These are phyloP conservation scores for Aspergillus unguis DNA, from an alignment of 2,329 filamentous ascomycete genomes.

Conservation along the genomic window DNA sequence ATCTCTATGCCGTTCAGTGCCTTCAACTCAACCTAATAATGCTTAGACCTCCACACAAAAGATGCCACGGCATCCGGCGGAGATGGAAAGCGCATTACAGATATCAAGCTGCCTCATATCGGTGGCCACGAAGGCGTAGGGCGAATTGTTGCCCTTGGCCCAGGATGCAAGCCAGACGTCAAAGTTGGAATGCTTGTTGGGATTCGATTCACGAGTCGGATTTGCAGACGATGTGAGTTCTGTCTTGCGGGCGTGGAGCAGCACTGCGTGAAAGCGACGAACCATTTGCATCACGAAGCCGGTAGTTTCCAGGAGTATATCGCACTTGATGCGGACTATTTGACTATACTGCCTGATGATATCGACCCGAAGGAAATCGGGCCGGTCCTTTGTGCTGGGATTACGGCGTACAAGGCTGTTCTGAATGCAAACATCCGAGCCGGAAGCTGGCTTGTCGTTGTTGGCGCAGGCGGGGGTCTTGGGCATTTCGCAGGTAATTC, in stretches of 20 bases:
- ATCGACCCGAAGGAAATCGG: slow-evolving; percentile 41
- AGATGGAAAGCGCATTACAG: slow-evolving; percentile 42
- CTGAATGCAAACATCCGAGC: slow-evolving; percentile 40
- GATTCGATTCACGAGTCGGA: slow-evolving; percentile 43
- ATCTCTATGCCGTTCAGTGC: background rate
- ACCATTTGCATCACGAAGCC: slow-evolving; percentile 48
- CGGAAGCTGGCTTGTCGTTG: slow-evolving; percentile 43
- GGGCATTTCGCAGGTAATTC: slow-evolving; percentile 43
- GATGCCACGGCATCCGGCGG: slow-evolving; percentile 37
- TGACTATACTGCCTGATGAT: slow-evolving; percentile 44
- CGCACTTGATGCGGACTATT: slow-evolving; percentile 43
- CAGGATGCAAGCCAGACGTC: slow-evolving; percentile 24
- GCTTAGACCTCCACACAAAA: slow-evolving; percentile 41
- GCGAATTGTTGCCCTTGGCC: slow-evolving; percentile 40
- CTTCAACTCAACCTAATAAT: background rate
- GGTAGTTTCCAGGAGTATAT: slow-evolving; percentile 48
- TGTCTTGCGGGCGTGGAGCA: slow-evolving; percentile 42
- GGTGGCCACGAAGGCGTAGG: slow-evolving; percentile 48
- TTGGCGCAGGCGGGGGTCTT: slow-evolving; percentile 48
- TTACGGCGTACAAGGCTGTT: slow-evolving; percentile 47
- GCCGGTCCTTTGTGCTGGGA: slow-evolving; percentile 45
- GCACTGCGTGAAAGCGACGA: slow-evolving; percentile 42
- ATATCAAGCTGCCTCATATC: slow-evolving; percentile 45
- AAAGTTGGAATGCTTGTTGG: slow-evolving; percentile 42
- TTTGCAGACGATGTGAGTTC: slow-evolving; percentile 45